Base-by-base conservation (phyloP, 306 rosid genomes). In the Rosa lucieae region DNA sequence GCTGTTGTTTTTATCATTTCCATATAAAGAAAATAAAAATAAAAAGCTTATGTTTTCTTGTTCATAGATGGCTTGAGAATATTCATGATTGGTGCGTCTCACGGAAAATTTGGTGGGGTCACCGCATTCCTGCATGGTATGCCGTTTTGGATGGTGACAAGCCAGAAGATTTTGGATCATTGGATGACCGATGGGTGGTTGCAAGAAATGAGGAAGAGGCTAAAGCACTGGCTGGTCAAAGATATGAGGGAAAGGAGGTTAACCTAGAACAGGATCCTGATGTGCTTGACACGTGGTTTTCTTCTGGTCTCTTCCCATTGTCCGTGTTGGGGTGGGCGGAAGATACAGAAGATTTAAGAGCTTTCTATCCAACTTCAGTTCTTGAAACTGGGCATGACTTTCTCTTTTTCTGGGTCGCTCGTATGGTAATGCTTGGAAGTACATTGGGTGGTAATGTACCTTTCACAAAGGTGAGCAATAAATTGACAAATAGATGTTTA, bases 51-150 rank as follows among this genome's bases (percentile, higher is more conserved):
- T n/a, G n/a, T 71, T 40, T 74, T 62, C 74, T 78, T 39, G 66
- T 48, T 88, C 80, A 69, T 87, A 95, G 99, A 87, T 95, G 99
- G 98, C 97, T 95, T 20, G 98, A 89, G 81, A 90, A 87, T 78
- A 95, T 93, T 58, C 96, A 88, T 51, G 99, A 95, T 84, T 95
- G 99, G 98, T 93, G 98, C 83, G 76, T 95, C 86, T 95, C 97
- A 78, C 88, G 98, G 81, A 96, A 95, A 85, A 92, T 95, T 17
- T 95, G 99, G 99, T 95, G 99, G 98, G 99, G 99, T 79, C 99
- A 95, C 78, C 93, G 88, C 39, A 82, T 93, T 77, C 99, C 99
- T 83, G 98, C 98, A 37, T 95, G 98, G 98, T 95, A 93, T 77
- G 92, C 87, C 65, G 77, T 88, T 14, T 75, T 87, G 75, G 94